Percentiles rank a stretch among this genome's conserved stretches.
Evolutionary conservation across 2,329 filamentous ascomycete genomes (phyloP).

Genomic region (Trichoderma aggressivum): DNA sequence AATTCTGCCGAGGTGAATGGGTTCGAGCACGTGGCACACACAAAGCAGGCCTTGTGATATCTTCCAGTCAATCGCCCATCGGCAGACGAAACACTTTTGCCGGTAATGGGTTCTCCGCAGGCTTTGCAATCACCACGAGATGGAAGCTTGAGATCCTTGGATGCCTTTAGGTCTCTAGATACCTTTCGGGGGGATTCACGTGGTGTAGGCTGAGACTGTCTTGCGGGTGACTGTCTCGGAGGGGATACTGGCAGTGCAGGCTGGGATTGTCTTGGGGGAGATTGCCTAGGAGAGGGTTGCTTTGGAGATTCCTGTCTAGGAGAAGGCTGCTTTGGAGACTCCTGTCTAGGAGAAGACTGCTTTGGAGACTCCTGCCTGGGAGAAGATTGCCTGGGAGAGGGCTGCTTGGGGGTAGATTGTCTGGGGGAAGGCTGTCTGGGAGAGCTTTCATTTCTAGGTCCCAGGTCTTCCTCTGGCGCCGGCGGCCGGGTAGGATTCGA

Average conservation of each 20-base stretch:
- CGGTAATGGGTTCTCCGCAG: constrained; percentile 73
- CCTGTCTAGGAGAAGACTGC: neutral
- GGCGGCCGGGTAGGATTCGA: constrained; percentile 1
- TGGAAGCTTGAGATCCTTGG: constrained; percentile 39
- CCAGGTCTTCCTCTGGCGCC: constrained; percentile 4
- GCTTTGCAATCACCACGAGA: constrained; percentile 78
- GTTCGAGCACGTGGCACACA: constrained; percentile 76
- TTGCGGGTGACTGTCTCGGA: neutral
- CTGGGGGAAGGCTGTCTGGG: constrained; percentile 6
- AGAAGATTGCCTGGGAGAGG: neutral
- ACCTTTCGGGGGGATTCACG: constrained; percentile 1
- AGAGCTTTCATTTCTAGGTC: constrained; percentile 21
- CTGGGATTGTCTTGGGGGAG: neutral
- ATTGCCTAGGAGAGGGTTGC: neutral
- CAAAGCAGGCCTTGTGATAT: constrained; percentile 94
- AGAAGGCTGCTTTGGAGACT: neutral
- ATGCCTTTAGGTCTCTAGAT: constrained; percentile 26
- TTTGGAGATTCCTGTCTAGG: neutral
- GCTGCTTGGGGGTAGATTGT: neutral
- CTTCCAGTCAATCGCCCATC: constrained; percentile 88
- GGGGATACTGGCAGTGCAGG: neutral
- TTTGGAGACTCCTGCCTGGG: neutral
- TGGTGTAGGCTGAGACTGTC: neutral
- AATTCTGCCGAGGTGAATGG: constrained; percentile 87
- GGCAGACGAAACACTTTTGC: constrained; percentile 90